Evolutionary conservation across 208 protist species (phyloP), one percentile per base, ranked within the genome.

Genomic region (Novymonas esmeraldas): DNA sequence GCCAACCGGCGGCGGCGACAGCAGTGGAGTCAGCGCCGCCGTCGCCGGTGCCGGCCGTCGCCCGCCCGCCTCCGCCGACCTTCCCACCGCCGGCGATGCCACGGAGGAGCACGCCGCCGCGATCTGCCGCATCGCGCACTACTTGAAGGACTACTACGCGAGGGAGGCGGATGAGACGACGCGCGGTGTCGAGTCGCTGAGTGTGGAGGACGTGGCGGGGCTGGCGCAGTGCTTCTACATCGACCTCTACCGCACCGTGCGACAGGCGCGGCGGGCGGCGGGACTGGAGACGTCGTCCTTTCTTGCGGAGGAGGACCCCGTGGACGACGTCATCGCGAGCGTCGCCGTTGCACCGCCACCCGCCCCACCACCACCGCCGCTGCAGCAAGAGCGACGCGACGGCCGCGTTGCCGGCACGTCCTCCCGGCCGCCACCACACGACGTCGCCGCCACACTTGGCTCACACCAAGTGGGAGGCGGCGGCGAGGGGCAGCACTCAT

Each of bases 191-290:
- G 85, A 94, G 57, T 90, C 89, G 49, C 77, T 94, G 76, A 66
- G 72, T 3, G 82, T 85, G 6, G 83, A 86, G 34, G 89, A 94
- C 51, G 77, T 92, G 29, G 72, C 81, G 3, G 78, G 70, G 28
- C 79, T 94, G 13, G 76, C 66, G 62, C 82, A 90, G 72, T 94
- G 89, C 62, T 86, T 94, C 58, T 88, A 92, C 75, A 69, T 90
- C 20, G 88, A 94, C 57, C 50, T 84, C 11, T 85, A 94, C 66
- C 80, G 81, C 46, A 51, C 70, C 22, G 79, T 94, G 50, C 84
- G 84, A 16, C 60, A 77, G 49, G 58, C 60, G 20, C 67, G 88
- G 29, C 70, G 69, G 24, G 34, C 55, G 2, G 55, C 63, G 0
- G 81, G 85, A 14, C 41, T 91, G 42, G 78, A 74, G 33, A 77